These are phyloP conservation scores for Xanthoceras sorbifolium DNA, from an alignment of 345 rosid genomes.

Conservation along the genomic window DNA sequence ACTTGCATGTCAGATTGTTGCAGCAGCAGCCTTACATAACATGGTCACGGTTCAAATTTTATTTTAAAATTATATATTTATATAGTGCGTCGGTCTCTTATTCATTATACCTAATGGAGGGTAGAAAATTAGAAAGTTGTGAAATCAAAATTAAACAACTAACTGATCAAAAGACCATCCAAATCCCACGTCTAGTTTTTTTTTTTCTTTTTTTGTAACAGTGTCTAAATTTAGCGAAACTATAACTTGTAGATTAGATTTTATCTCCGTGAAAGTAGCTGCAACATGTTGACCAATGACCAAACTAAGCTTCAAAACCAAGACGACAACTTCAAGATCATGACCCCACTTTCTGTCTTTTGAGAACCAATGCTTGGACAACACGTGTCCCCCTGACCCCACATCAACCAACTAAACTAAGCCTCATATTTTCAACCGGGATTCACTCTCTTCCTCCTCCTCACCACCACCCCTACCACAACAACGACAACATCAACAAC, in stretches of 20 bases:
- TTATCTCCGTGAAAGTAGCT: constrained; percentile 8
- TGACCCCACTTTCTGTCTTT: not conserved
- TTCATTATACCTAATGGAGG: too few relatives aligned
- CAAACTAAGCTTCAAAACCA: not conserved
- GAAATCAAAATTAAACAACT: too few relatives aligned
- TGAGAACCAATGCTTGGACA: not conserved
- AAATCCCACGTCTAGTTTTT: not conserved
- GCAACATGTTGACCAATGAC: constrained; percentile 13
- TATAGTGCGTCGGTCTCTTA: too few relatives aligned
- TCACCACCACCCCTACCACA: not conserved
- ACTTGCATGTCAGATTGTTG: not conserved
- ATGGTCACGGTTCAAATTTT: too few relatives aligned
- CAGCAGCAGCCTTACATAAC: not conserved
- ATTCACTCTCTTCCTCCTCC: constrained; percentile 1
- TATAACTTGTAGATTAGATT: not conserved
- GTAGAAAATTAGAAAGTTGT: too few relatives aligned
- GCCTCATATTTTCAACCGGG: not conserved
- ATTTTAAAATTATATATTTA: too few relatives aligned
- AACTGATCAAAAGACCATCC: not conserved
- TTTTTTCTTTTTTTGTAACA: too few relatives aligned
- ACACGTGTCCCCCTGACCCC: not conserved
- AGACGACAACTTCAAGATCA: not conserved
- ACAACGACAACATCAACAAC: not conserved
- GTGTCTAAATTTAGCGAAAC: constrained; percentile 11
- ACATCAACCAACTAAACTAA: not conserved